Conservation (phyloP, 2,329 filamentous ascomycete species). For the Talaromyces pinophilus region DNA sequence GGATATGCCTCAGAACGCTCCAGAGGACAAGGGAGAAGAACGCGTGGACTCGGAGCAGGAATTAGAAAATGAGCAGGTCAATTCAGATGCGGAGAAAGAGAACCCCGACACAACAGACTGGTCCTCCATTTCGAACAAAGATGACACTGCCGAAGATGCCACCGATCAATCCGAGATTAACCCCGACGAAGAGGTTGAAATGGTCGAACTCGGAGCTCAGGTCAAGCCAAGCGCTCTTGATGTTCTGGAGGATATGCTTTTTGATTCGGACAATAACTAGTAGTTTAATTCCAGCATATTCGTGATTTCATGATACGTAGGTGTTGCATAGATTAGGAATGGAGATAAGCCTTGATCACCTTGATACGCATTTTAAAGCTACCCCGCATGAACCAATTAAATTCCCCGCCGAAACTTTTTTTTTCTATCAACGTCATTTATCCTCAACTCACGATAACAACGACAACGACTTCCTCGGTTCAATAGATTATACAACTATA, state of each 20-base stretch:
- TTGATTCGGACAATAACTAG: slow-evolving; percentile 7
- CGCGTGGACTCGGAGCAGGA: neutral
- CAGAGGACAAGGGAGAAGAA: neutral
- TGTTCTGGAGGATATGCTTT: slow-evolving; percentile 24
- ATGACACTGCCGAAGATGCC: neutral
- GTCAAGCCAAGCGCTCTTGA: slow-evolving; percentile 33
- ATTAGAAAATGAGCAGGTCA: neutral
- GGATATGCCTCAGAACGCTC: neutral
- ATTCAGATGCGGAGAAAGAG: neutral
- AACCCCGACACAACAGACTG: neutral
- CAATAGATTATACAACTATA: too few relatives aligned
- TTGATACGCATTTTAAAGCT: neutral
- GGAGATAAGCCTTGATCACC: neutral
- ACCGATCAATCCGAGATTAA: neutral
- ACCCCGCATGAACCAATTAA: slow-evolving; percentile 22
- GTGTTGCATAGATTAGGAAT: neutral
- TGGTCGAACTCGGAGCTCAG: slow-evolving; percentile 24
- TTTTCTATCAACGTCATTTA: slow-evolving; percentile 13
- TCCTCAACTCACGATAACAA: neutral
- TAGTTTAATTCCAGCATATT: neutral
- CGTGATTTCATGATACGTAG: neutral
- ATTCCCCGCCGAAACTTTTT: slow-evolving; percentile 18
- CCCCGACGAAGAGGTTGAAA: neutral
- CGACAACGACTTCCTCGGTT: neutral
- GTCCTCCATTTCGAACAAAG: neutral